phyloP scores from a whole-genome alignment of 768 basidiomycete genomes.

The Sutorius australiensis region DNA sequence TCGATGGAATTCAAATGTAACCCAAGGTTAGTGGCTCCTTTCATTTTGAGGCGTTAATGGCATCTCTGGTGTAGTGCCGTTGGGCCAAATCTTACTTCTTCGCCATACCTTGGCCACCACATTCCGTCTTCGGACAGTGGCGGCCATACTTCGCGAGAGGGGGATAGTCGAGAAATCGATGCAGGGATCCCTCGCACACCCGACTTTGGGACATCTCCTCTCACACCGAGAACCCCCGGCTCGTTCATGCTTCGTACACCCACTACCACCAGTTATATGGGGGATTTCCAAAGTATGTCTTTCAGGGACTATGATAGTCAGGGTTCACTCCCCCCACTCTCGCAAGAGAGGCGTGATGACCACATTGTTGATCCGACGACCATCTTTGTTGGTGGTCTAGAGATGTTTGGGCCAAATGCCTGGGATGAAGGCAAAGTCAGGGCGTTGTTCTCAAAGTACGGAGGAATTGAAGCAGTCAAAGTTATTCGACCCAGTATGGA shows the following conservation, averaged over 20 bases:
- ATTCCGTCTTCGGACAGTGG: slow-evolving; percentile 20
- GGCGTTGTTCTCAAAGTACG: slow-evolving; percentile 59
- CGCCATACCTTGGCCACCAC: slow-evolving; percentile 10
- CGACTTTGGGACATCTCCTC: slow-evolving; percentile 44
- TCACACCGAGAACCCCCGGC: slow-evolving; percentile 49
- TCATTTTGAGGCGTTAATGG: slow-evolving; percentile 6
- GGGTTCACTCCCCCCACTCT: slow-evolving; percentile 16
- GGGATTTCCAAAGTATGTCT: slow-evolving; percentile 32
- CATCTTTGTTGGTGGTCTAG: slow-evolving; percentile 75
- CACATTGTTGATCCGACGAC: slow-evolving; percentile 60
- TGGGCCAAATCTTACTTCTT: slow-evolving; percentile 8
- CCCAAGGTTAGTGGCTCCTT: slow-evolving; percentile 12
- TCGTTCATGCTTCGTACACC: slow-evolving; percentile 50
- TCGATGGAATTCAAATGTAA: slow-evolving; percentile 9
- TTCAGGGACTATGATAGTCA: slow-evolving; percentile 23
- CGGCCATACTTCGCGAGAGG: slow-evolving; percentile 11
- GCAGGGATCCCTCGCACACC: slow-evolving; percentile 39
- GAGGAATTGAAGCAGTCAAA: slow-evolving; percentile 60
- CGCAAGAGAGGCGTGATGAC: slow-evolving; percentile 27
- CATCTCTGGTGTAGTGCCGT: slow-evolving; percentile 6
- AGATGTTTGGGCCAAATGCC: slow-evolving; percentile 54
- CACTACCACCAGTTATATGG: slow-evolving; percentile 35
- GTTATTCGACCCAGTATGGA: slow-evolving; percentile 61
- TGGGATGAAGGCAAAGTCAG: slow-evolving; percentile 69
- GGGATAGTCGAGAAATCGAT: slow-evolving; percentile 37